phyloP scores from a whole-genome alignment of 2,329 filamentous ascomycete species.

The Phaeosphaeria sp. region DNA sequence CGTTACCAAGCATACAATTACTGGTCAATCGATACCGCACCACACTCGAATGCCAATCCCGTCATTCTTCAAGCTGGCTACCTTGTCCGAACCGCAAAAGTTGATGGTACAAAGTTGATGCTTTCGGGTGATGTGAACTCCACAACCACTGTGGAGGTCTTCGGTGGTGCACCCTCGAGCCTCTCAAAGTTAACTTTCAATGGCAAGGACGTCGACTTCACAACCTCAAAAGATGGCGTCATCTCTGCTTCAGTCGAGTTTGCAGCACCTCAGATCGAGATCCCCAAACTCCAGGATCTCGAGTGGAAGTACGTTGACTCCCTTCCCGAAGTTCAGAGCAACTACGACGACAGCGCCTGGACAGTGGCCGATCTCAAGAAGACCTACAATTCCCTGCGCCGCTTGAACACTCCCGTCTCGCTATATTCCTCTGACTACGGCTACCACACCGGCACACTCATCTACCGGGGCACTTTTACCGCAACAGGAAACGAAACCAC shows the following conservation, averaged over 20 bases:
- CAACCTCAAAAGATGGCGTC: constrained; percentile 51
- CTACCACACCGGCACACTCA: constrained; percentile 70
- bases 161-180: constrained; percentile 63
- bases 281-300: constrained; percentile 66
- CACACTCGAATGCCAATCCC: constrained; percentile 36
- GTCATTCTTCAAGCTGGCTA: constrained; percentile 71
- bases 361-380: constrained; percentile 62
- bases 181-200: constrained; percentile 69
- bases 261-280: constrained; percentile 54
- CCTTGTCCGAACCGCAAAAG: constrained; percentile 65
- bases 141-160: constrained; percentile 71
- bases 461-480: constrained; percentile 74
- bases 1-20: constrained; percentile 72
- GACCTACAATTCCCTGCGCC: constrained; percentile 65
- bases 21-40: constrained; percentile 64
- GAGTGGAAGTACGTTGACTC: constrained; percentile 74
- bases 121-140: constrained; percentile 75
- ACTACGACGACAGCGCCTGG: constrained; percentile 76
- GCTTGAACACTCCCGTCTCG: constrained; percentile 65
- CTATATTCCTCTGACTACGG: constrained; percentile 77
- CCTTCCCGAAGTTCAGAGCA: constrained; percentile 69
- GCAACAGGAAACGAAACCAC: constrained; percentile 66
- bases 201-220: constrained; percentile 52
- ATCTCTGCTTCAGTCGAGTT: constrained; percentile 62
- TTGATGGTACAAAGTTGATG: constrained; percentile 63